Base-by-base conservation (phyloP, 1,284 basidiomycete genomes). In the Tilletia horrida region DNA sequence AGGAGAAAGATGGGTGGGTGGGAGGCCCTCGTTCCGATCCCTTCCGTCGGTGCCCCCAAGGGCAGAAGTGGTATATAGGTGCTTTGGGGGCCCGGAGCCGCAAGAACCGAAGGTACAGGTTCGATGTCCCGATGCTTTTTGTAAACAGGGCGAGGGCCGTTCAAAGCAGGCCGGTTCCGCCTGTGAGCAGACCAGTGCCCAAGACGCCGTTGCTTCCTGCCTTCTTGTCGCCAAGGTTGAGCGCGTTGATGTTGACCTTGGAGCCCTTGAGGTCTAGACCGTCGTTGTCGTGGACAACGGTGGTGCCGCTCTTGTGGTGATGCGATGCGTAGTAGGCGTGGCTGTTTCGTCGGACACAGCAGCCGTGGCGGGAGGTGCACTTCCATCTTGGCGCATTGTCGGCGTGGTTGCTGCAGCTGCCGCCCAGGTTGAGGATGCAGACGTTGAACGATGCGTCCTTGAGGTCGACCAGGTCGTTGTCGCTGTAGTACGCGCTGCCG, bases 371-470 rank as follows among this genome's bases (percentile, higher is more conserved):
- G 23, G 50, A 52, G 50, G 50, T 52, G 50, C 50, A 52, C 50
- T 52, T 52, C 50, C 50, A 52, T 27, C 27, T 52, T 21, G 50
- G 50, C 6, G 50, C 27, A 21, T 52, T 52, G 50, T 52, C 50
- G 21, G 50, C 50, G 50, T 52, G 50, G 50, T 27, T 27, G 67
- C 68, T 62, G 62, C 72, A 69, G 61, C 62, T 72, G 62, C 67
- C 67, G 55, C 73, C 69, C 40, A 66, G 66, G 47, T 72, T 69
- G 43, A 69, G 70, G 57, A 67, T 62, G 62, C 69, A 67, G 67
- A 71, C 70, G 44, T 69, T 69, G 71, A 69, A 27, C 1, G 50
- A 25, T 21, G 27, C 23, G 14, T 52, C 50, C 50, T 52, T 52
- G 50, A 52, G 50, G 50, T 52, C 50, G 11, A 52, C 3, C 23